Conservation (phyloP, 805 yeast species). For the Ogataea populi-albae region DNA sequence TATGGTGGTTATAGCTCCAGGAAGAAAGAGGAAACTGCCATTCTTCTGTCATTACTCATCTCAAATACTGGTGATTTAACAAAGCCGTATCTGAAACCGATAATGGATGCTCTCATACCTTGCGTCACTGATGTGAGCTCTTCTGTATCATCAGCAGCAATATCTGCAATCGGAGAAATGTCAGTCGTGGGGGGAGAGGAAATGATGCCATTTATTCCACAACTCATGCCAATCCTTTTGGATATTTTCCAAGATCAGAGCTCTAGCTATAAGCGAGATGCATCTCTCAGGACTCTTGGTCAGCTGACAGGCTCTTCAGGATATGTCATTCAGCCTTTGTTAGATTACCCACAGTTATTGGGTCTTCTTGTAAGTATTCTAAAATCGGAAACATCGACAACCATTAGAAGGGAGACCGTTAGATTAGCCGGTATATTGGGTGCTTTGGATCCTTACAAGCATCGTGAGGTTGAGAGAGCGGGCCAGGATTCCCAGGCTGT, state of each 20-base stretch:
- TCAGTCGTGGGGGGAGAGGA: constrained; percentile 87
- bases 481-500: constrained; percentile 34
- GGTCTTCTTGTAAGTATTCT: constrained; percentile 79
- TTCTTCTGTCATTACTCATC: constrained; percentile 67
- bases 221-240: constrained; percentile 81
- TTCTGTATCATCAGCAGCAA: constrained; percentile 82
- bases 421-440: constrained; percentile 89
- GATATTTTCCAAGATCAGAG: constrained; percentile 92
- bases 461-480: constrained; percentile 79
- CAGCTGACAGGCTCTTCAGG: constrained; percentile 90
- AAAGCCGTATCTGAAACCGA: constrained; percentile 86
- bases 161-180: constrained; percentile 84
- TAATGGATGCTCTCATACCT: constrained; percentile 80
- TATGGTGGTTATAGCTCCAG: constrained; percentile 68
- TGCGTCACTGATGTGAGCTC: constrained; percentile 69
- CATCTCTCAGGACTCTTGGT: constrained; percentile 84
- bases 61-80: constrained; percentile 78
- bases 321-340: constrained; percentile 87
- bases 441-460: constrained; percentile 94
- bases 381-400: constrained; percentile 72
- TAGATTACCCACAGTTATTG: constrained; percentile 87
- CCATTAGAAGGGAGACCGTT: constrained; percentile 83
- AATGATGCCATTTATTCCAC: constrained; percentile 65
- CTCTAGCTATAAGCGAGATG: constrained; percentile 81
- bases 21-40: constrained; percentile 84